Evolutionary conservation across 2,329 filamentous ascomycete genomes (phyloP).

Genomic region (Thielaviopsis euricoi): DNA sequence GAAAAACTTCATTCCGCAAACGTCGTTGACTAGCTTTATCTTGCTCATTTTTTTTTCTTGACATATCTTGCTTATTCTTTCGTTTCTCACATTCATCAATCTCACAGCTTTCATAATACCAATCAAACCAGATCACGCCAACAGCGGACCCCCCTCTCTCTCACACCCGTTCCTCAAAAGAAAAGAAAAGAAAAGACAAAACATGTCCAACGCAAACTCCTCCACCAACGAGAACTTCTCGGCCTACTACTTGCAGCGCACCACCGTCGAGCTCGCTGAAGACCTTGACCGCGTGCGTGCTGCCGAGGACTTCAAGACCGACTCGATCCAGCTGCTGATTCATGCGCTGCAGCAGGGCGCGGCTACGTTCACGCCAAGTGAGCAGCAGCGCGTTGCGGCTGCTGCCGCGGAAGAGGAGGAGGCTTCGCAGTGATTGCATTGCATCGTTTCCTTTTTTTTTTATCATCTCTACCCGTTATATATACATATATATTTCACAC

Average conservation of each 20-base stretch:
- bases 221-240: constrained; percentile 30
- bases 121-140: not conserved
- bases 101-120: not conserved
- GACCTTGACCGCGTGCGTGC: constrained; percentile 54
- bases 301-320: constrained; percentile 54
- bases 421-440: not conserved
- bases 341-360: constrained; percentile 53
- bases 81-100: not conserved
- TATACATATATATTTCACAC: not conserved
- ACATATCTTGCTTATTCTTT: not conserved
- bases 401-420: not conserved
- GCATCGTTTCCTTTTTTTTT: not conserved
- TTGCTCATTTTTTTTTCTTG: not conserved
- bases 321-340: constrained; percentile 48
- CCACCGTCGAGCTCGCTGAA: constrained; percentile 54
- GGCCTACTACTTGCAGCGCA: constrained; percentile 51
- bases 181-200: not conserved
- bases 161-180: too few species aligned
- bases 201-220: not conserved
- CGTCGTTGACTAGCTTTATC: not conserved
- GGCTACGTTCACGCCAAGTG: constrained; percentile 38
- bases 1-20: not conserved
- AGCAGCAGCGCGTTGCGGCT: constrained; percentile 17
- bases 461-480: not conserved
- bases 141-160: too few species aligned